A percentile compares a stretch with the other conserved stretches of the same genome.
Conservation (phyloP, 495 filamentous ascomycete species). For the Extremus antarcticus region DNA sequence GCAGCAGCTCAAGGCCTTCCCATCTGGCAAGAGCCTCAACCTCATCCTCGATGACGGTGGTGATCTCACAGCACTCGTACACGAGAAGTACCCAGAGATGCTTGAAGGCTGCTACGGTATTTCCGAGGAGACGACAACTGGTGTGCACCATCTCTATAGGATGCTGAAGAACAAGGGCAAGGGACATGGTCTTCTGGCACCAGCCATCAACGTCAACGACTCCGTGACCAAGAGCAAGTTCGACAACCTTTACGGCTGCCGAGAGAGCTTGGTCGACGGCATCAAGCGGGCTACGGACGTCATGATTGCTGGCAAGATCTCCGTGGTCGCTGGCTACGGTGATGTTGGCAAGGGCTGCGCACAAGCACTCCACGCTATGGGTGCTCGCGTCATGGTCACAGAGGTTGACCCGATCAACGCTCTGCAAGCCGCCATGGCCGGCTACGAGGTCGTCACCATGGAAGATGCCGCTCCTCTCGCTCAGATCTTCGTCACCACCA, state of each 20-base stretch:
- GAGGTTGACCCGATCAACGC: constrained; percentile 99
- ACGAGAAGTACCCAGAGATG: constrained; percentile 96
- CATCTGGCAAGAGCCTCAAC: constrained; percentile 92
- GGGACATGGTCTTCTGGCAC: constrained; percentile 57
- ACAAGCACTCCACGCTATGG: constrained; percentile 89
- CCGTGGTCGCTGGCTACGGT: constrained; percentile 93
- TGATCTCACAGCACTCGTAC: constrained; percentile 91
- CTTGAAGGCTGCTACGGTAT: constrained; percentile 95
- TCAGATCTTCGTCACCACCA: constrained; percentile 99
- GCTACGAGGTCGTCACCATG: constrained; percentile 95
- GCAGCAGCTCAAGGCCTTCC: constrained; percentile 95
- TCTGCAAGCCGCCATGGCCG: constrained; percentile 94
- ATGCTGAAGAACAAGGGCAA: constrained; percentile 78
- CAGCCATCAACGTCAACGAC: constrained; percentile 99
- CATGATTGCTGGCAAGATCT: constrained; percentile 99
- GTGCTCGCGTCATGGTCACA: constrained; percentile 91
- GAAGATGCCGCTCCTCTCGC: constrained; percentile 77
- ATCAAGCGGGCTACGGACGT: constrained; percentile 99
- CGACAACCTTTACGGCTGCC: constrained; percentile 99
- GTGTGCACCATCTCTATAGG: constrained; percentile 97
- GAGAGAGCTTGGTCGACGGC: constrained; percentile 95
- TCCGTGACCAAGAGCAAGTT: constrained; percentile 99
- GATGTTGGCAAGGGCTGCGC: constrained; percentile 99
- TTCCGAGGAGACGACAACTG: constrained; percentile 98
- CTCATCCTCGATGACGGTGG: constrained; percentile 98